Evolutionary conservation across 1,139 yeast species (phyloP).

Genomic region (Blastobotrys illinoisensis): DNA sequence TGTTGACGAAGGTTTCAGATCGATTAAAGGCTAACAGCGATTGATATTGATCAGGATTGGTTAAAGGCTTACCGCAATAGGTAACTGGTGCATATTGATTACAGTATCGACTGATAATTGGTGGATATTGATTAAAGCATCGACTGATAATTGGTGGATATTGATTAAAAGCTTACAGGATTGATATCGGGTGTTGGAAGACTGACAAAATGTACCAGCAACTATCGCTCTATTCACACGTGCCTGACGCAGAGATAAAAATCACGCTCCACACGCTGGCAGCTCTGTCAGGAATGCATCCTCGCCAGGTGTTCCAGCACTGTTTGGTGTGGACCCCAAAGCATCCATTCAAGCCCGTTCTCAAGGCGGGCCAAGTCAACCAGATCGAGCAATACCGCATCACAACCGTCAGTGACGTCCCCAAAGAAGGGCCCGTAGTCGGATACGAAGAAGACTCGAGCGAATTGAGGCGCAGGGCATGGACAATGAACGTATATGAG

Average conservation of each 20-base stretch:
- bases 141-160: no score
- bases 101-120: no score
- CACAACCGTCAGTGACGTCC: conserved; percentile 17
- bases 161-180: no score
- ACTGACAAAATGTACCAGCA: conserved; percentile 32
- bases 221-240: conserved; percentile 30
- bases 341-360: conserved; percentile 27
- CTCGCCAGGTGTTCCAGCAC: conserved; percentile 25
- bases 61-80: no score
- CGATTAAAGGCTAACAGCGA: no score
- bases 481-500: conserved; percentile 71
- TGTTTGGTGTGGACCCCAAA: conserved; percentile 32
- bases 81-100: no score
- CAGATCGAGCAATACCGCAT: conserved; percentile 36
- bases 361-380: conserved; percentile 32
- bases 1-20: no score
- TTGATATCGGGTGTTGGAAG: neutral
- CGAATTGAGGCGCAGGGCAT: conserved; percentile 25
- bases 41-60: no score
- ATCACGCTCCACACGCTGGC: conserved; percentile 32
- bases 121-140: no score
- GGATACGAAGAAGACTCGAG: conserved; percentile 14
- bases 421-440: conserved; percentile 3
- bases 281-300: conserved; percentile 34
- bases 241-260: conserved; percentile 29